Evolutionary conservation across 2,329 filamentous ascomycete species (phyloP), one percentile per base, ranked within the genome.

Genomic region (Fusarium kyushuense): DNA sequence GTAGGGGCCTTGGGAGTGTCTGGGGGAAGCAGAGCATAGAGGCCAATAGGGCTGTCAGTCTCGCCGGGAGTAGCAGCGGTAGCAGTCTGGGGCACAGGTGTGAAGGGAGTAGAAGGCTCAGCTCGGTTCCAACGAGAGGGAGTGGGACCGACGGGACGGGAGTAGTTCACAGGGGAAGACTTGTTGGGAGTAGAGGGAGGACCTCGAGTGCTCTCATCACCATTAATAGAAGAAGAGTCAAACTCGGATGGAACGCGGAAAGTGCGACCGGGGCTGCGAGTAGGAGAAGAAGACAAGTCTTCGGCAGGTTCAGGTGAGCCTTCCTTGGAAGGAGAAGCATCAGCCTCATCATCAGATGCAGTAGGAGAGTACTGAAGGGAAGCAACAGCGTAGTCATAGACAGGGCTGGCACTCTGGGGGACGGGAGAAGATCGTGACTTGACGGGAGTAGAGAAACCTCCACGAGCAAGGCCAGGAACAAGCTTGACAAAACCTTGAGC

Each of bases 401-500:
- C 42, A 1, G 68, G 68, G 17, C 54, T 68, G 2, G 71, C 58
- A 17, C 63, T 58, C 11, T 54, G 65, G 27, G 57, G 67, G 8
- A 75, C 54, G 6, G 74, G 73, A 3, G 77, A 72, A 5, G 43
- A 17, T 5, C 75, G 71, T 14, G 17, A 17, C n/a, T 58, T 60
- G 42, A 55, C 72, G 12, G 77, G 77, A 32, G 77, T 79, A 8
- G 76, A 69, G 75, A 69, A 51, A 70, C 60, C 9, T 56, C 63
- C 56, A 62, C 71, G 51, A 71, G 38, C 61, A 70, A 6, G 67
- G 35, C 60, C 63, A 16, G 77, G 77, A n/a, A 70, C 25, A 41
- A 79, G 68, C 56, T 71, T 73, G 57, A 78, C 63, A 25, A 78
- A 70, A 4, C 68, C 72, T 33, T 74, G 71, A n/a, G 69, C 72